phyloP scores from a whole-genome alignment of 208 protist species.

The Crithidia brevicula region DNA sequence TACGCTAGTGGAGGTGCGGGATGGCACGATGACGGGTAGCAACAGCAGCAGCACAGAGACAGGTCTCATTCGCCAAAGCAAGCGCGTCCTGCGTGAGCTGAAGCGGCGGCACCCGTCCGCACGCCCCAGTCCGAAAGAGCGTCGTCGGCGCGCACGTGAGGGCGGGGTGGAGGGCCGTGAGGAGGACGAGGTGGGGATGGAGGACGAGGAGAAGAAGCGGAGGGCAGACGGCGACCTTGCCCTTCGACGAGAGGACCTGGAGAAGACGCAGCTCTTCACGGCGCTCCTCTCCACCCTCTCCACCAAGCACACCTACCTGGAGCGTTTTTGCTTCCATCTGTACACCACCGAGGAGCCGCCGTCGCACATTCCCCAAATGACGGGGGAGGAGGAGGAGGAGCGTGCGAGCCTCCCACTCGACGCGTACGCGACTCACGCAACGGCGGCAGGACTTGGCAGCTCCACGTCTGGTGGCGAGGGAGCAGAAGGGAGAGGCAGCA shows the following conservation, averaged over 20 bases:
- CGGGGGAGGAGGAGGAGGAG: too few relatives aligned
- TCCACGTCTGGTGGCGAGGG: too few relatives aligned
- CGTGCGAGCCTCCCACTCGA: too few relatives aligned
- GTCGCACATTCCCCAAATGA: neutral
- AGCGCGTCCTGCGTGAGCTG: conserved; percentile 1
- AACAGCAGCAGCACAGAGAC: too few relatives aligned
- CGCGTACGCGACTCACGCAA: too few relatives aligned
- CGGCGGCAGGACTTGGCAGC: too few relatives aligned
- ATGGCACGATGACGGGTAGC: too few relatives aligned
- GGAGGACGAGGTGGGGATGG: neutral
- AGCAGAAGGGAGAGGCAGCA: too few relatives aligned
- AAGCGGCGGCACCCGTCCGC: conserved; percentile 8
- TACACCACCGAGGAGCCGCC: conserved; percentile 35
- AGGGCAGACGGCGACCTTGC: too few relatives aligned
- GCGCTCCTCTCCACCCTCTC: conserved; percentile 28
- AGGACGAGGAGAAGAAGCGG: too few relatives aligned
- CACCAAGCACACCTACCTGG: conserved; percentile 36
- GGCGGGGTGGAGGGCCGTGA: neutral
- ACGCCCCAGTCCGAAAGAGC: neutral
- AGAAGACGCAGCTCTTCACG: conserved; percentile 26
- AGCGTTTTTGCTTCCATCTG: conserved; percentile 53
- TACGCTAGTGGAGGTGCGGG: too few relatives aligned
- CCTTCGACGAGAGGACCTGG: too few relatives aligned
- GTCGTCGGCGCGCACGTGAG: neutral
- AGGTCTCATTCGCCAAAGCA: neutral